phyloP scores from a whole-genome alignment of 75 land plant species.

The Pinus taeda region DNA sequence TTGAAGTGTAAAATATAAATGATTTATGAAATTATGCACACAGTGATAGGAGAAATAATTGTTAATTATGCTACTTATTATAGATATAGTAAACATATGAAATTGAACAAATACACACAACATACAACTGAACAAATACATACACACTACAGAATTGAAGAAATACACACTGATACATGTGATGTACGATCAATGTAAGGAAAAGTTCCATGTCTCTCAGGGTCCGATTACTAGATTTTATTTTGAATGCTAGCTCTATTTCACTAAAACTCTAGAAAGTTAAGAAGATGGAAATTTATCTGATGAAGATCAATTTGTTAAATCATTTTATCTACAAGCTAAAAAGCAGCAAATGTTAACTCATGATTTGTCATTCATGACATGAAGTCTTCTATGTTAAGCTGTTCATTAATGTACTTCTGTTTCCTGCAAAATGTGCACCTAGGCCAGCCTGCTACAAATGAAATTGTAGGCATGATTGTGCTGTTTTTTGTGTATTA shows the following conservation, averaged over 20 bases:
- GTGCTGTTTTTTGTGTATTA: not conserved
- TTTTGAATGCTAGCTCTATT: not conserved
- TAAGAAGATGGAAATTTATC: not conserved
- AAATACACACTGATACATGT: too few relatives aligned
- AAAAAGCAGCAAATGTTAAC: not conserved
- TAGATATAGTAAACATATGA: too few relatives aligned
- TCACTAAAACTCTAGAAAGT: not conserved
- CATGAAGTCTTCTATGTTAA: not conserved
- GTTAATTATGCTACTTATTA: too few relatives aligned
- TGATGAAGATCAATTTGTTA: not conserved
- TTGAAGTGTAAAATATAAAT: too few relatives aligned
- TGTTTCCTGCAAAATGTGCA: not conserved
- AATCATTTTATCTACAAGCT: not conserved
- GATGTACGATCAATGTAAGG: not conserved
- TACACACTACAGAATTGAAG: too few relatives aligned
- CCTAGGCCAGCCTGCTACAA: not conserved
- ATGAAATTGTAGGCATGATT: not conserved
- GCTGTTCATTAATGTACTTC: not conserved
- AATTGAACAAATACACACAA: too few relatives aligned
- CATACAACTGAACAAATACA: too few relatives aligned
- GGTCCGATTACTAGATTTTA: not conserved
- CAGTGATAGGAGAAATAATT: too few relatives aligned
- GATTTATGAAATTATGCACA: too few relatives aligned
- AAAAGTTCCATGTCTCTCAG: not conserved
- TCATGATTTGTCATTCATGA: not conserved